Evolutionary conservation across 2,329 filamentous ascomycete genomes (phyloP).

Genomic region (Colletotrichum higginsianum): DNA sequence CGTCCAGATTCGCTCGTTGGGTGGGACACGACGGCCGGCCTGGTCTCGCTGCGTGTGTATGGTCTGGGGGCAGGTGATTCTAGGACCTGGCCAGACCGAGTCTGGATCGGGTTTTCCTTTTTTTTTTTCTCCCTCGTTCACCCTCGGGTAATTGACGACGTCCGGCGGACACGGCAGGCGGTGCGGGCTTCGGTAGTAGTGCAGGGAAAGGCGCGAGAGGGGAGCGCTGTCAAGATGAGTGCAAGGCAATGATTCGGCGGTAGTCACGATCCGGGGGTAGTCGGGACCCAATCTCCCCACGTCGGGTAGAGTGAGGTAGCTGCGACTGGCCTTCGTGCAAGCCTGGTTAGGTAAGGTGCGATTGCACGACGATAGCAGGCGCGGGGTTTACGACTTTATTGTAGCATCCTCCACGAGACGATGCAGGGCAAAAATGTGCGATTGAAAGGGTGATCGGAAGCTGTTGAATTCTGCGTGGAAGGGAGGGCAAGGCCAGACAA

Average conservation of each 20-base stretch:
- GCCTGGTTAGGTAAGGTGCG: constrained; percentile 40
- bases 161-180: constrained; percentile 26
- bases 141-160: constrained; percentile 33
- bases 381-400: constrained; percentile 33
- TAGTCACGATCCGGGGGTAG: constrained; percentile 13
- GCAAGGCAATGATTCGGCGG: constrained; percentile 30
- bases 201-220: constrained; percentile 28
- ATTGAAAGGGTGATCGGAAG: not conserved
- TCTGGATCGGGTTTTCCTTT: constrained; percentile 24
- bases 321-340: constrained; percentile 32
- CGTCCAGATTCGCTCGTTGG: constrained; percentile 32
- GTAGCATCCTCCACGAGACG: constrained; percentile 24
- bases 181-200: constrained; percentile 28
- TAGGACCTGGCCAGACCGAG: constrained; percentile 41
- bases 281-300: constrained; percentile 33
- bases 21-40: constrained; percentile 41
- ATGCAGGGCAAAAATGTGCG: not conserved
- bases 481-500: not conserved
- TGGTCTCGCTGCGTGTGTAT: constrained; percentile 26
- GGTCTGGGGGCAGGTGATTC: constrained; percentile 33
- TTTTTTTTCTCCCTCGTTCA: not conserved
- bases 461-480: not conserved
- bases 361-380: constrained; percentile 24
- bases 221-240: constrained; percentile 17
- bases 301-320: constrained; percentile 28